Conservation (phyloP, 2,329 filamentous ascomycete species). For the Aspergillus eucalypticola region DNA sequence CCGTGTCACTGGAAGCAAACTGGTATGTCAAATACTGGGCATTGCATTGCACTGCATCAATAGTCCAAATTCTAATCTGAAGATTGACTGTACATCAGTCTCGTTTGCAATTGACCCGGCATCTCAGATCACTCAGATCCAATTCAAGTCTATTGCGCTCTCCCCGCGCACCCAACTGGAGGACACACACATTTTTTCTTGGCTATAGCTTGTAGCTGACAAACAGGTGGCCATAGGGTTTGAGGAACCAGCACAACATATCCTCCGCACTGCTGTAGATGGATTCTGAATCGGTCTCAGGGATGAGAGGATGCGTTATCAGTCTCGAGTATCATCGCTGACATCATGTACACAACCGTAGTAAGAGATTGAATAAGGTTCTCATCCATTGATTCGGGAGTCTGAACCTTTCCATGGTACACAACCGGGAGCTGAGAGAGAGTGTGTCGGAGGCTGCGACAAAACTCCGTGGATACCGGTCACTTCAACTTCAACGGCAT, state of each 20-base stretch:
- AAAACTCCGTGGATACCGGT: constrained; percentile 4
- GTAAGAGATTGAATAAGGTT: neutral
- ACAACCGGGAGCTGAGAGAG: neutral
- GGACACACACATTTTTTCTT: neutral
- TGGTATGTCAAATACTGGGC: neutral
- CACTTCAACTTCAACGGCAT: constrained; percentile 2
- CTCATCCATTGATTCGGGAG: neutral
- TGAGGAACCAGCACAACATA: neutral
- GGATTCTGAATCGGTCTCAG: constrained; percentile 3
- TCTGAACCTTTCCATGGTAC: constrained; percentile 6
- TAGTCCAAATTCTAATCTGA: constrained; percentile 11
- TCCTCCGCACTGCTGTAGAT: constrained; percentile 1
- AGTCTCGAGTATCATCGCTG: constrained; percentile 12
- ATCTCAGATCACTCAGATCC: neutral
- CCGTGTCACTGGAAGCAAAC: neutral
- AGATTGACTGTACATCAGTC: constrained; percentile 13
- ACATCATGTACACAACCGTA: constrained; percentile 14
- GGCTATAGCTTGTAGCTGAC: neutral
- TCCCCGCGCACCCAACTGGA: neutral
- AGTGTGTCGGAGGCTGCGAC: constrained; percentile 3
- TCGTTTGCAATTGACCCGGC: neutral
- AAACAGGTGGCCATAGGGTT: neutral
- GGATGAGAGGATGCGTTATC: neutral
- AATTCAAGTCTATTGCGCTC: neutral
- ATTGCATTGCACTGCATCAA: constrained; percentile 14